Evolutionary conservation across 2,329 filamentous ascomycete genomes (phyloP).

Genomic region (Chaetothyriales sp.): DNA sequence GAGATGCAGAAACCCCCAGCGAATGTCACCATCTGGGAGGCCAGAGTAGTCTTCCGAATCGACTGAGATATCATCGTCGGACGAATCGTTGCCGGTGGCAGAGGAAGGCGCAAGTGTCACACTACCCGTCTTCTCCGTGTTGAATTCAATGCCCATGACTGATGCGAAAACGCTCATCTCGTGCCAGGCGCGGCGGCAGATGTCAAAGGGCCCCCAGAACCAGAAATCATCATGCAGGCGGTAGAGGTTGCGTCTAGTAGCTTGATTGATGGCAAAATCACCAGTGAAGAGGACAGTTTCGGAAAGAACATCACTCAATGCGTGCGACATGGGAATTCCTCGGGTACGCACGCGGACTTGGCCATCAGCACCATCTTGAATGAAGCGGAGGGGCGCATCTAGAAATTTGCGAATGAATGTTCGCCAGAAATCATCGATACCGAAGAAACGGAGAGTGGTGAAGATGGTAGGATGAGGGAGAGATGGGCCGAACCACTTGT

Average conservation of each 20-base stretch:
- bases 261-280: conserved; percentile 50
- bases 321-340: conserved; percentile 47
- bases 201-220: conserved; percentile 48
- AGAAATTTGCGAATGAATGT: conserved; percentile 48
- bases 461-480: conserved; percentile 48
- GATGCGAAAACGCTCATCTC: conserved; percentile 42
- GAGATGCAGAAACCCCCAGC: conserved; percentile 48
- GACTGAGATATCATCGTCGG: neutral
- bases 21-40: conserved; percentile 41
- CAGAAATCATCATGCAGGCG: conserved; percentile 53
- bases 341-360: conserved; percentile 36
- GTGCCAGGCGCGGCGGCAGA: conserved; percentile 46
- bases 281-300: conserved; percentile 51
- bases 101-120: conserved; percentile 26
- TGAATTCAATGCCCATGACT: conserved; percentile 45
- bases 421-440: conserved; percentile 43
- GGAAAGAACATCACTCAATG: conserved; percentile 45
- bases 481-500: conserved; percentile 44
- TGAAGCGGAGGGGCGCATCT: conserved; percentile 45
- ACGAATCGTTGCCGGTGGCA: conserved; percentile 2
- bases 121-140: conserved; percentile 45
- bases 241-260: conserved; percentile 37
- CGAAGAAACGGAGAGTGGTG: conserved; percentile 45
- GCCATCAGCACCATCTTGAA: conserved; percentile 37
- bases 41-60: conserved; percentile 4